A percentile compares a stretch with the other conserved stretches of the same genome.
phyloP scores from a whole-genome alignment of 495 filamentous ascomycete genomes.

The Mytilinidion resinicola region DNA sequence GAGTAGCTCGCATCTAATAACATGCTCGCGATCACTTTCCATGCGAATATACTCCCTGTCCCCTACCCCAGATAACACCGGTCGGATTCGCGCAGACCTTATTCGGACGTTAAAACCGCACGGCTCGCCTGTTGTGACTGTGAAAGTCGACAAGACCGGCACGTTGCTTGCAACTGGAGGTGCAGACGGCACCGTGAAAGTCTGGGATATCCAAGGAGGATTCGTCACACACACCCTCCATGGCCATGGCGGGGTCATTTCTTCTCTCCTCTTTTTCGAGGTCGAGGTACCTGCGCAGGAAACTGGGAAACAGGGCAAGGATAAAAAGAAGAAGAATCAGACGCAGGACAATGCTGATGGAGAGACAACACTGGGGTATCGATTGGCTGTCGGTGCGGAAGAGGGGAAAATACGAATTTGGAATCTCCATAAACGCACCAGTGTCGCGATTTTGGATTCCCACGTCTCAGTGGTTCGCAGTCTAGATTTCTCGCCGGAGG shows the following conservation, averaged over 20 bases:
- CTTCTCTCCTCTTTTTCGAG: constrained; percentile 87
- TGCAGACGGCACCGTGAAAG: constrained; percentile 86
- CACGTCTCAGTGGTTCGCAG: constrained; percentile 88
- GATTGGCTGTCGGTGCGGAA: constrained; percentile 84
- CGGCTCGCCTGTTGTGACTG: constrained; percentile 75
- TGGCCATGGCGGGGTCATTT: constrained; percentile 83
- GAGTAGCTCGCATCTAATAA: constrained; percentile 74
- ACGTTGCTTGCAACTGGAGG: constrained; percentile 87
- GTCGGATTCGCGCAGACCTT: constrained; percentile 56
- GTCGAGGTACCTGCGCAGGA: constrained; percentile 39
- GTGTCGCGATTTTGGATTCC: constrained; percentile 72
- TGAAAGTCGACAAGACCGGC: constrained; percentile 75
- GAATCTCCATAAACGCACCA: constrained; percentile 77
- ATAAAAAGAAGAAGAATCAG: constrained; percentile 42
- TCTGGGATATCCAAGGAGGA: constrained; percentile 91
- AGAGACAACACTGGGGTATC: constrained; percentile 51
- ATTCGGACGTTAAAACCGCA: constrained; percentile 85
- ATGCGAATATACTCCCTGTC: constrained; percentile 84
- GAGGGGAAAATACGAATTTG: constrained; percentile 88
- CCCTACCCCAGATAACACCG: constrained; percentile 45
- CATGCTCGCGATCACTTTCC: constrained; percentile 87
- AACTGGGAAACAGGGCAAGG: constrained; percentile 34
- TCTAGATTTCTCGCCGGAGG: constrained; percentile 67
- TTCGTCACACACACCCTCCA: constrained; percentile 93
- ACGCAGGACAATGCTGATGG: constrained; percentile 38